Evolutionary conservation across 1,139 yeast genomes (phyloP), one percentile per base, ranked within the genome.

Genomic region (Debaryomycetaceae sp.): DNA sequence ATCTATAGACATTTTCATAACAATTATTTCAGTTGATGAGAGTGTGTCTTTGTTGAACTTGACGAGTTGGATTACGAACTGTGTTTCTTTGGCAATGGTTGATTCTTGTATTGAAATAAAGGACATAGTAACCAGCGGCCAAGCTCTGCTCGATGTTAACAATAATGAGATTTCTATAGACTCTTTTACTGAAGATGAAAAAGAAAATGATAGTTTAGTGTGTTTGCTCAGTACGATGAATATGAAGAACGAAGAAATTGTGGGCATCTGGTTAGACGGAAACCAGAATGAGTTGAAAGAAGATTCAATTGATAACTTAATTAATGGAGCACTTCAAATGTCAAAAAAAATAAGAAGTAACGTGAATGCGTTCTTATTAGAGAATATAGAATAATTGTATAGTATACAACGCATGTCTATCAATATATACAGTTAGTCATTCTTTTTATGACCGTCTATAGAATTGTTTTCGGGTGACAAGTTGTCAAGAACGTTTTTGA

Each of bases 51-150:
- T 75, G 34, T 59, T 73, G 35, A 67, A 75, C 45, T 59, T 73
- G 39, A 57, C 65, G 32, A 61, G 59, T 35, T 72, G 78, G 68
- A 59, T 75, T 6, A 65, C 79, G 11, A 83, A 83, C 48, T 78
- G 85, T 39, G 71, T 85, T 2, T 76, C 87, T 6, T 59, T 87
- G 41, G 96, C 96, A 0, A 61, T 91, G 45, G 81, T 86, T 1
- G 94, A 91, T 59, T 83, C 96, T 0, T 89, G 88, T 5, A 81
- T 91, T 31, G 94, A 88, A 51, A 61, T 88, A 18, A 69, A 78
- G 42, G 96, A 89, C 56, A 65, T 91, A 40, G 89, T 89, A 2
- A 78, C 91, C 5, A 80, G 89, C 43, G 91, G 89, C 0, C 75
- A 78, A 41, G 77, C 69, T n/a, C 53, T 49, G 40, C 36, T 57